phyloP scores from a whole-genome alignment of 1,139 yeast genomes.

The Yamadazyma spencermartinsiae region DNA sequence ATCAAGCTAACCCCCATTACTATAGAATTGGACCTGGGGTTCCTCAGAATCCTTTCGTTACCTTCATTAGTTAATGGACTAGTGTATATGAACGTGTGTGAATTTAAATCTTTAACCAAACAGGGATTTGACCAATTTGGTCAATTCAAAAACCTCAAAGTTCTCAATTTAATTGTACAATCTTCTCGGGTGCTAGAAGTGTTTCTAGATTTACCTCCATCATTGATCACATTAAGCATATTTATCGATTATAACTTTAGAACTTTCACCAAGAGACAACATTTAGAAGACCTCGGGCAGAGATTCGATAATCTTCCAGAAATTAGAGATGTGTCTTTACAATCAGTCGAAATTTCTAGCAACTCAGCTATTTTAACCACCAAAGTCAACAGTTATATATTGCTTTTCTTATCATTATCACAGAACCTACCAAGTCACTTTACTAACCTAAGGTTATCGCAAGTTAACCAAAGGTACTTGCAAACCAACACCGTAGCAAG shows the following conservation, averaged over 20 bases:
- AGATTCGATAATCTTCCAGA: not conserved
- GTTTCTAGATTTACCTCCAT: conserved; percentile 1
- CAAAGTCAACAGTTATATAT: not conserved
- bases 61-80: not conserved
- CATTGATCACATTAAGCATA: conserved; percentile 1
- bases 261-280: not conserved
- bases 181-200: not conserved
- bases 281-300: not conserved
- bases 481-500: not conserved
- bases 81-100: not conserved
- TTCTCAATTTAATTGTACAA: not conserved
- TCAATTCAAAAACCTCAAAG: conserved; percentile 4
- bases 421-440: not conserved
- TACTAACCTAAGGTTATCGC: not conserved
- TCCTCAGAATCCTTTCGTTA: not conserved
- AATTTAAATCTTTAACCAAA: not conserved
- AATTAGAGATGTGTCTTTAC: not conserved
- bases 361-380: not conserved
- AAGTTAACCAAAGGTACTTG: not conserved
- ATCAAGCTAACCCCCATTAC: not conserved
- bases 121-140: not conserved
- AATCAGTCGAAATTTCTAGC: not conserved
- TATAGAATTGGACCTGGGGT: too few relatives aligned
- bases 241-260: not conserved
- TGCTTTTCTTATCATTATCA: not conserved